Evolutionary conservation across 73 alveolate species (phyloP).

Genomic region (Uronychia binucleata): DNA sequence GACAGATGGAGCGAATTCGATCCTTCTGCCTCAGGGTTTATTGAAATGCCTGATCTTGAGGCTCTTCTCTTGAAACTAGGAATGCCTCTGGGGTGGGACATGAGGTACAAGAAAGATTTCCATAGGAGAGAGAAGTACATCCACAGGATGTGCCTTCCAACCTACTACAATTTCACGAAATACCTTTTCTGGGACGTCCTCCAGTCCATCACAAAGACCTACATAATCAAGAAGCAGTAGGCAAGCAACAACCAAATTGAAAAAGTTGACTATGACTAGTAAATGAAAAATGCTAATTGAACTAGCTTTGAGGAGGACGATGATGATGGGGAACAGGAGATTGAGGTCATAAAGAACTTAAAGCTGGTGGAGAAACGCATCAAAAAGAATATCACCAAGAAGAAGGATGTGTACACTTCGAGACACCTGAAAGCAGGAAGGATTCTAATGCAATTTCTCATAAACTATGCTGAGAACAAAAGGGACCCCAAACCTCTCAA

Average conservation of each 20-base stretch:
- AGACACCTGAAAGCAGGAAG: background rate
- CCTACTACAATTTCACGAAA: conserved; percentile 5
- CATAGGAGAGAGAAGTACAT: conserved; percentile 23
- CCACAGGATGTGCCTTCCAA: conserved; percentile 23
- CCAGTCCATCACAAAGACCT: background rate
- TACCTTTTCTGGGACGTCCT: background rate
- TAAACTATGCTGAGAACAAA: too few relatives aligned
- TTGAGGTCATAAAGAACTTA: background rate
- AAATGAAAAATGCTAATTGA: background rate
- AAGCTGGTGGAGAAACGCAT: background rate
- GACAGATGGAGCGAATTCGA: conserved; percentile 42
- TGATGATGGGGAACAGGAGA: background rate
- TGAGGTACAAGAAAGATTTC: conserved; percentile 8
- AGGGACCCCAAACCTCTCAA: too few relatives aligned
- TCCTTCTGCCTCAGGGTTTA: conserved; percentile 37
- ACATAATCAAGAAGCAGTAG: background rate
- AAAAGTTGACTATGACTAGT: background rate
- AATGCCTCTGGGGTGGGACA: conserved; percentile 30
- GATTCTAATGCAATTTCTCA: too few relatives aligned
- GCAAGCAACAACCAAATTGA: background rate
- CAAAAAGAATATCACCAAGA: background rate
- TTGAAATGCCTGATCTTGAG: conserved; percentile 1
- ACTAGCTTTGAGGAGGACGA: background rate
- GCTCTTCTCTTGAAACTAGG: conserved; percentile 12
- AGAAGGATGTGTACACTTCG: background rate